Evolutionary conservation across 306 rosid species (phyloP), one percentile per base, ranked within the genome.

Genomic region (Inga laurina): DNA sequence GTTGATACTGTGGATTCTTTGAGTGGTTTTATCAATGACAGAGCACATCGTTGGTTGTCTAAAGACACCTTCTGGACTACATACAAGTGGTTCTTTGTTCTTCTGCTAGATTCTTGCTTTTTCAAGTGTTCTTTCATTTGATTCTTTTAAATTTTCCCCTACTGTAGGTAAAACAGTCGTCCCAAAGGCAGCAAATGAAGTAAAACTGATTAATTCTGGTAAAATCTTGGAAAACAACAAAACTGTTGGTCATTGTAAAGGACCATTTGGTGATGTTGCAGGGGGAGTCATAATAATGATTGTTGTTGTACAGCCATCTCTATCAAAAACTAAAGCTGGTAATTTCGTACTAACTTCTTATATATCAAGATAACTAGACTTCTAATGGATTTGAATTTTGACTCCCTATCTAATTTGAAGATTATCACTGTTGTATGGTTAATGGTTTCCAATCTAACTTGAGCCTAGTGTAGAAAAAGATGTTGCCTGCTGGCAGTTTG

Each of bases 131-230:
- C 45, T 80, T 49, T 56, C 46, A 65, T 82, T 76, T 82, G 43
- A 80, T 65, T 54, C 39, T 74, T 78, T 84, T 39, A 79, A 24
- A 70, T 76, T 69, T 86, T 43, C 62, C 35, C 61, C 37, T 67
- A 49, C 43, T 84, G 45, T 81, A 96, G 99, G 98, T 65, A 94
- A 96, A 88, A 82, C 95, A 16, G 84, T 94, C 75, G 46, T 76
- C 45, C 99, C 99, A n/a, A 96, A 96, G 97, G 85, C 93, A 48
- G 97, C 97, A n/a, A 94, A 82, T 89, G 99, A 96, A 85, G 94
- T 96, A 86, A 96, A 96, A 87, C 90, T 96, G 84, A 96, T 96
- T 85, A 88, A 88, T 84, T 91, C 93, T 75, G 99, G 99, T 74
- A 96, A 92, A 86, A 90, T 96, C 74, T 92, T 94, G 98, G 99